Conservation (phyloP, 768 basidiomycete species). For the Tulasnella sp. region DNA sequence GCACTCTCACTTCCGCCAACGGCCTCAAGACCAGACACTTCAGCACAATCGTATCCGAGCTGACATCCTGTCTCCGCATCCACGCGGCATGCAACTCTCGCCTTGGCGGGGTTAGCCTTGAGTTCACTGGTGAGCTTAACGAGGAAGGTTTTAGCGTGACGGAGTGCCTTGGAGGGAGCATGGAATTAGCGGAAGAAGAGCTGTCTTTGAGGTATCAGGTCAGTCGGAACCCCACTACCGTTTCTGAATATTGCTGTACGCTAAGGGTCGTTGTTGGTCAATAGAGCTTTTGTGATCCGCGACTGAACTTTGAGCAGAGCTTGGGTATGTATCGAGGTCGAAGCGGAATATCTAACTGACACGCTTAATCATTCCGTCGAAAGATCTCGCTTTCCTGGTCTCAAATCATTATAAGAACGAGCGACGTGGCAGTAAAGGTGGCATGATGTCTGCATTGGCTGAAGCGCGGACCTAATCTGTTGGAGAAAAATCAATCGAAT, state of each 20-base stretch:
- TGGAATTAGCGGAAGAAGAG: slow-evolving; percentile 84
- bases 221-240: no score
- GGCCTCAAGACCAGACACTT: slow-evolving; percentile 89
- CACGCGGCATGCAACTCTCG: slow-evolving; percentile 64
- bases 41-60: slow-evolving; percentile 76
- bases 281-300: slow-evolving; percentile 83
- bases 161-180: slow-evolving; percentile 92
- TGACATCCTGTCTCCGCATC: slow-evolving; percentile 69
- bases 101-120: slow-evolving; percentile 74
- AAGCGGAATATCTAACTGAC: no score
- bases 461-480: no score
- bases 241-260: no score
- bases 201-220: slow-evolving; percentile 86
- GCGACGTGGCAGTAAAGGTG: slow-evolving; percentile 30
- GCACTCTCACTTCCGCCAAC: slow-evolving; percentile 68
- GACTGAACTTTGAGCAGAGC: slow-evolving; percentile 88
- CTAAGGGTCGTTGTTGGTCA: background rate
- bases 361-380: no score
- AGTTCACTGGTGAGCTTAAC: slow-evolving; percentile 85
- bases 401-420: slow-evolving; percentile 70
- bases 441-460: background rate
- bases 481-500: no score
- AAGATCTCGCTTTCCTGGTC: slow-evolving; percentile 78
- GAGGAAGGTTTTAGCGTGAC: slow-evolving; percentile 91
- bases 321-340: slow-evolving; percentile 49